Evolutionary conservation across 73 alveolate genomes (phyloP).

Genomic region (Tetrahymena borealis): DNA sequence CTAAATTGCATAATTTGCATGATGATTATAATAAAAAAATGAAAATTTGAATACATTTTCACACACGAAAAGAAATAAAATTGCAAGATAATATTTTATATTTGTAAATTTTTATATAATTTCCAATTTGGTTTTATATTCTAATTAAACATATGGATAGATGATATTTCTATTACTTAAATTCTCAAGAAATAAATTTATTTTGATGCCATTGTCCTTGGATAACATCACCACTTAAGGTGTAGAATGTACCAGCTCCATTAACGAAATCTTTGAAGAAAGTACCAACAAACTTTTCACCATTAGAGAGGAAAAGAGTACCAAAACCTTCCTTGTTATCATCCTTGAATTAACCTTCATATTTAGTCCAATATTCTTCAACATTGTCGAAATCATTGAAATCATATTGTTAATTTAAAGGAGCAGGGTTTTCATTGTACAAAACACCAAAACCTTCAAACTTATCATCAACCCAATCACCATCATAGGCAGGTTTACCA

Average conservation of each 20-base stretch:
- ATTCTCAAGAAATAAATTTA: slow-evolving; percentile 16
- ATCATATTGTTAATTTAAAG: slow-evolving; percentile 19
- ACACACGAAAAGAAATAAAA: neutral
- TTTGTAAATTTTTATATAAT: neutral
- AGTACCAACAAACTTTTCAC: slow-evolving; percentile 40
- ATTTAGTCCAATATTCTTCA: slow-evolving; percentile 46
- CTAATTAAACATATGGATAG: too few species aligned
- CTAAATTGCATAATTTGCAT: too few species aligned
- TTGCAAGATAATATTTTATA: neutral
- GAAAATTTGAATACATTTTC: neutral
- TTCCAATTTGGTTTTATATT: too few species aligned
- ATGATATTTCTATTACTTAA: too few species aligned
- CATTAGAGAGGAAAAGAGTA: slow-evolving; percentile 28
- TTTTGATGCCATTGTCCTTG: slow-evolving; percentile 40
- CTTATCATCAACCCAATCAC: slow-evolving; percentile 38
- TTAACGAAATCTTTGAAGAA: slow-evolving; percentile 36
- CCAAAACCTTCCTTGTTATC: slow-evolving; percentile 43
- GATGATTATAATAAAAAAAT: too few species aligned
- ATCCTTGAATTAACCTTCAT: slow-evolving; percentile 23
- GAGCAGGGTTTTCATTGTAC: slow-evolving; percentile 26
- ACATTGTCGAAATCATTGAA: slow-evolving; percentile 41
- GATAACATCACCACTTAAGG: slow-evolving; percentile 25
- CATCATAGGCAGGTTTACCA: slow-evolving; percentile 42
- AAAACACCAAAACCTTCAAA: slow-evolving; percentile 38
- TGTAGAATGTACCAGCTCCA: slow-evolving; percentile 39